Conservation (phyloP, 2,329 filamentous ascomycete species). For the Calonectria ilicicola region DNA sequence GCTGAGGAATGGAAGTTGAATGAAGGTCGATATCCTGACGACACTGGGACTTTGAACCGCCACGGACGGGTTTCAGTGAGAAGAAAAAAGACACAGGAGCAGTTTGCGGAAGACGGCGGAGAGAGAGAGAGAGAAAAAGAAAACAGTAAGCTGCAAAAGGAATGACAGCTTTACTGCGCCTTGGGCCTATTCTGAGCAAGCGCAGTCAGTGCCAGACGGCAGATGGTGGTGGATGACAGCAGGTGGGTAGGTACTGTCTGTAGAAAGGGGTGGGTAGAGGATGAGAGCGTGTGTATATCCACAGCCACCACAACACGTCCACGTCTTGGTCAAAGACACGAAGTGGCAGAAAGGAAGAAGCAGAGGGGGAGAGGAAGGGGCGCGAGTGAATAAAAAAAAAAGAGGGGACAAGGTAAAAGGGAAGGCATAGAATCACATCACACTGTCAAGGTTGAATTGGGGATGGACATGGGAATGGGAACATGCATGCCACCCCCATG, state of each 20-base stretch:
- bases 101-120: background rate
- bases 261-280: background rate
- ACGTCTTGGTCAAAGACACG: conserved; percentile 8
- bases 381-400: background rate
- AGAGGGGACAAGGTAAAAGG: conserved; percentile 2
- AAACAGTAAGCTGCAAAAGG: conserved; percentile 3
- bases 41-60: conserved; percentile 5
- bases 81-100: background rate
- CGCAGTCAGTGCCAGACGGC: conserved; percentile 3
- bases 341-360: background rate
- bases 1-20: conserved; percentile 9
- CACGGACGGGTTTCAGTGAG: background rate
- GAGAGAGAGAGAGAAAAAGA: background rate
- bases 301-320: conserved; percentile 1
- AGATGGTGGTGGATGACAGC: background rate
- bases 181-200: background rate
- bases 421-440: conserved; percentile 4
- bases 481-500: background rate
- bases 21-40: conserved; percentile 27
- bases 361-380: background rate
- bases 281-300: conserved; percentile 8
- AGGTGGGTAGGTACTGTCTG: too few species aligned
- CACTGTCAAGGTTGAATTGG: background rate
- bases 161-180: conserved; percentile 5
- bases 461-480: conserved; percentile 6